Percentiles rank a stretch among this genome's conserved stretches.
phyloP scores from a whole-genome alignment of 306 rosid genomes.

The Castanospermum australe region DNA sequence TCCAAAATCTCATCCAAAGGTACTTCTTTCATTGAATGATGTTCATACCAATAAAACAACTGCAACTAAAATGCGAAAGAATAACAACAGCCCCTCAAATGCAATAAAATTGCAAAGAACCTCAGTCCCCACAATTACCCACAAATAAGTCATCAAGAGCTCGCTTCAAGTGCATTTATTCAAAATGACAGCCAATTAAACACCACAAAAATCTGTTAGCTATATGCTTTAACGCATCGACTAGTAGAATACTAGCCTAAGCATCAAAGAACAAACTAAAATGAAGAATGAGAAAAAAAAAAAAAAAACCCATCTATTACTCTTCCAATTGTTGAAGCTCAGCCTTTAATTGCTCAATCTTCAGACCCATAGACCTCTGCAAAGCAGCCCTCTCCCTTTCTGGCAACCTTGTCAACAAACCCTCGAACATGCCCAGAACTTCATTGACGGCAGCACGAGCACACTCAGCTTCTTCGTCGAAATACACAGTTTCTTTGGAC shows the following conservation, averaged over 20 bases:
- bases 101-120: background rate
- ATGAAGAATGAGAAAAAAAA: background rate
- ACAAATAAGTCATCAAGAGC: background rate
- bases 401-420: conserved; percentile 54
- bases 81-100: background rate
- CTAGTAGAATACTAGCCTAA: background rate
- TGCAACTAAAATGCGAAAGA: background rate
- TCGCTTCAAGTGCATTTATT: conserved; percentile 30
- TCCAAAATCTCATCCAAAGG: background rate
- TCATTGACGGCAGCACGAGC: conserved; percentile 81
- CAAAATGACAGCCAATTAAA: conserved; percentile 19
- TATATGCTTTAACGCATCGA: background rate
- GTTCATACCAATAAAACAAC: background rate
- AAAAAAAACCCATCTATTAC: conserved; percentile 24
- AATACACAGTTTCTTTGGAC: conserved; percentile 88
- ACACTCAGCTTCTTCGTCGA: conserved; percentile 91
- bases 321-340: conserved; percentile 83
- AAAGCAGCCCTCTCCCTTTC: conserved; percentile 61
- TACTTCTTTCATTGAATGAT: background rate
- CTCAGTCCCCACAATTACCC: background rate
- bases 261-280: background rate
- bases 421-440: conserved; percentile 58
- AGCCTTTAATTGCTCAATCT: conserved; percentile 92
- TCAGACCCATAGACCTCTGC: conserved; percentile 88
- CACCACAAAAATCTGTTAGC: background rate